Evolutionary conservation across 176 grass and related monocot genomes (phyloP), one percentile per base, ranked within the genome.

Genomic region (Stipa capillata): DNA sequence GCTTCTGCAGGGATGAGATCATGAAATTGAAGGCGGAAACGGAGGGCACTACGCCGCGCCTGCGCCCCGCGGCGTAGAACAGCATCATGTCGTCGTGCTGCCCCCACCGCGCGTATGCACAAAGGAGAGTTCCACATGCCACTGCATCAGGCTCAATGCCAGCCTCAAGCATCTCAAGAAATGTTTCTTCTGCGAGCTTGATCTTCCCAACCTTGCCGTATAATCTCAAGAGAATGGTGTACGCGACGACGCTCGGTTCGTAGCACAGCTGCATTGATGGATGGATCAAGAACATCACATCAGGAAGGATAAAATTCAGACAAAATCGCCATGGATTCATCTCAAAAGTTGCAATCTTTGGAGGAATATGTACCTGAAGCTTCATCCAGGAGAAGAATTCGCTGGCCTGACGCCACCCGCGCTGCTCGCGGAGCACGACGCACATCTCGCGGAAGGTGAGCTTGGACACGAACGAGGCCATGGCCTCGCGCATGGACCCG

Each of bases 331-430:
- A n/a, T n/a, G n/a, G n/a, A n/a, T n/a, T n/a, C n/a, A n/a, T n/a
- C 27, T 8, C 27, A 29, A 12, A 20, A 52, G 11, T 0, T 35
- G 45, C 17, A 10, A 15, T 37, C 0, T 24, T 58, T 76, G 8
- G 13, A 4, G 0, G 51, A 24, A 33, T 13, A n/a, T 60, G 15
- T 29, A 5, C 95, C 83, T 98, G 95, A 24, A 90, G 79, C 80
- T 97, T 97, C 95, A 97, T 97, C 95, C 95, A 94, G 10, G 77
- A 81, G 82, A 98, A 98, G 89, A 98, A 98, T 21, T 98, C 92
- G 43, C 92, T 84, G 6, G 73, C 95, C 82, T 94, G 92, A 42
- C 83, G 80, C 92, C 95, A 98, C 5, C 89, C 91, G 36, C 90
- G 85, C 72, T 94, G 95, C 71, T 92, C 92, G 62, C 85, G 89